Percentiles rank a stretch among this genome's conserved stretches.
Conservation (phyloP, 2,329 filamentous ascomycete species). For the Tolypocladium ophioglossoides region DNA sequence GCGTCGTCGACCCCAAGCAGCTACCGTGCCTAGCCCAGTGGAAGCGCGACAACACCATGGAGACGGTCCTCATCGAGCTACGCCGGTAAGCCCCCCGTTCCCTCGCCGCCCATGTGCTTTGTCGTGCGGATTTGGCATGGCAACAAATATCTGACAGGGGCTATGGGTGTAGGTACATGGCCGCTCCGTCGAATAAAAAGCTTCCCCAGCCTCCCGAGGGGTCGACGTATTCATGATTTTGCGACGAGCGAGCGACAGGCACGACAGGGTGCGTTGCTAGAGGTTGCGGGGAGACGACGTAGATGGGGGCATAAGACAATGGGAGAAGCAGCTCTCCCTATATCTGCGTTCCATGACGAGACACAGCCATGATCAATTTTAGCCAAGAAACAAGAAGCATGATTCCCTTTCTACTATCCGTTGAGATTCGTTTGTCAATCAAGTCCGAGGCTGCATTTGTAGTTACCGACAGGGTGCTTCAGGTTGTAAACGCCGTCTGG, state of each 20-base stretch:
- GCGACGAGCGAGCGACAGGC: not conserved
- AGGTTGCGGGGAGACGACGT: not conserved
- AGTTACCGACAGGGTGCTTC: not conserved
- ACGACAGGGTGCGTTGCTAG: not conserved
- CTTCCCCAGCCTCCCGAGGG: constrained; percentile 88
- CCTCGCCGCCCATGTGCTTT: not conserved
- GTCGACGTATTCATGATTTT: constrained; percentile 34
- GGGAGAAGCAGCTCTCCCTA: not conserved
- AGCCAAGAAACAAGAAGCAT: not conserved
- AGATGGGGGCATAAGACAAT: not conserved
- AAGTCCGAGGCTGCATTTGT: not conserved
- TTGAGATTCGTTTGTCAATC: not conserved
- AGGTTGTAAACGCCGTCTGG: not conserved
- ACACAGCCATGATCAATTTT: not conserved
- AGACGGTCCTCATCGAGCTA: constrained; percentile 81
- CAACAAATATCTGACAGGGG: not conserved
- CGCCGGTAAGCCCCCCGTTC: constrained; percentile 43
- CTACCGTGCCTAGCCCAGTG: constrained; percentile 80
- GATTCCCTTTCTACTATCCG: not conserved
- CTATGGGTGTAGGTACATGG: constrained; percentile 65
- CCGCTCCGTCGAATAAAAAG: constrained; percentile 84
- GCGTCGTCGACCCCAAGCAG: constrained; percentile 74
- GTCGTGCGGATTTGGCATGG: not conserved
- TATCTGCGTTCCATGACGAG: not conserved
- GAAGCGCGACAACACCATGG: constrained; percentile 92